Evolutionary conservation across 2,329 filamentous ascomycete species (phyloP).

Genomic region (Diaporthe sp.): DNA sequence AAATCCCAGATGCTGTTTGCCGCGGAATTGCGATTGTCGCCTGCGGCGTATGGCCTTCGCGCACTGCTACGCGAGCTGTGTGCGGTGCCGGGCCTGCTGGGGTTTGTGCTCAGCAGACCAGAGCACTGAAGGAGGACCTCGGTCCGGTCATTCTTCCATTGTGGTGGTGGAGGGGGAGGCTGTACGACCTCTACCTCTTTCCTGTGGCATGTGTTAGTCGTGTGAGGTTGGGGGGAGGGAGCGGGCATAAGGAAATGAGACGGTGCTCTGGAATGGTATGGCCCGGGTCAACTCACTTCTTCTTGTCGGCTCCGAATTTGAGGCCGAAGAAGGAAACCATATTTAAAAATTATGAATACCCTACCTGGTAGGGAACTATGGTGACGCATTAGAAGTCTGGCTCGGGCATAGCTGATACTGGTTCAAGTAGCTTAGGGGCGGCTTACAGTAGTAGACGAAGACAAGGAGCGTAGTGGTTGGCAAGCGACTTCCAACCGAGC

Average conservation of each 20-base stretch:
- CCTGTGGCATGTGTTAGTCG: conserved; percentile 33
- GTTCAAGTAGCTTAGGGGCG: no score
- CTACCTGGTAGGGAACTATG: background rate
- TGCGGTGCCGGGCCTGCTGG: conserved; percentile 26
- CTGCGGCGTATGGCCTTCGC: conserved; percentile 42
- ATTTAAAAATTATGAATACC: conserved; percentile 19
- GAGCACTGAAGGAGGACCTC: conserved; percentile 33
- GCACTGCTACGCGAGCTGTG: conserved; percentile 23
- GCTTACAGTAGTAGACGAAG: conserved; percentile 29
- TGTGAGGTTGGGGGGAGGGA: background rate
- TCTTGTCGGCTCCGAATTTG: conserved; percentile 69
- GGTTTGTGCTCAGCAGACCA: conserved; percentile 19
- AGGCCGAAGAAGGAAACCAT: conserved; percentile 74
- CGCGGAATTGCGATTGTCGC: conserved; percentile 3
- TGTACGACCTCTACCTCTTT: conserved; percentile 23
- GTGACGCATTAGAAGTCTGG: background rate
- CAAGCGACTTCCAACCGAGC: conserved; percentile 12
- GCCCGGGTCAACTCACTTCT: conserved; percentile 62
- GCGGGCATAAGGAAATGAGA: background rate
- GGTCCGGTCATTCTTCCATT: conserved; percentile 42
- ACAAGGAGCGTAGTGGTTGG: conserved; percentile 6
- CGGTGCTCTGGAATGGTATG: background rate
- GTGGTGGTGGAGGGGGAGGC: conserved; percentile 32
- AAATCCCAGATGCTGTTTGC: conserved; percentile 39
- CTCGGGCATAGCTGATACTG: background rate